Evolutionary conservation across 768 basidiomycete genomes (phyloP).

Genomic region (Rhodosporidiobolus sp.): DNA sequence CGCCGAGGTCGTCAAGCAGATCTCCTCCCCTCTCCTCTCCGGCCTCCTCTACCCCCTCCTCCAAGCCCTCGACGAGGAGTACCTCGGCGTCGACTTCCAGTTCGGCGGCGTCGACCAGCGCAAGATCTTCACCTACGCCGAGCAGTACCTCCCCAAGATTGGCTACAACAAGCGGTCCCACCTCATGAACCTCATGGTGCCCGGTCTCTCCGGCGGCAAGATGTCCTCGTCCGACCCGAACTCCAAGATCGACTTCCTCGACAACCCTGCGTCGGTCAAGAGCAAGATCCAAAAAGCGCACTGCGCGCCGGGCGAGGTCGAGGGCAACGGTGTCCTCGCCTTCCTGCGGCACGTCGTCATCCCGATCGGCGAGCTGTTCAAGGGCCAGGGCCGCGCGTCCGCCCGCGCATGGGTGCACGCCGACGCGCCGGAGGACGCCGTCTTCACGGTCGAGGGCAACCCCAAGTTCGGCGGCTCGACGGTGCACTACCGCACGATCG

Average conservation of each 20-base stretch:
- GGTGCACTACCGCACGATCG: slow-evolving; percentile 67
- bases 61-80: slow-evolving; percentile 96
- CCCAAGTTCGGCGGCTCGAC: slow-evolving; percentile 61
- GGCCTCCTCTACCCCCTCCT: slow-evolving; percentile 92
- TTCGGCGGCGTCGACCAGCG: slow-evolving; percentile 96
- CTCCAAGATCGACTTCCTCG: slow-evolving; percentile 97
- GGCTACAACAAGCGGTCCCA: slow-evolving; percentile 94
- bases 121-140: slow-evolving; percentile 98
- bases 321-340: slow-evolving; percentile 66
- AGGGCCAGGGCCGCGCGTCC: slow-evolving; percentile 15
- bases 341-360: slow-evolving; percentile 53
- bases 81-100: slow-evolving; percentile 92
- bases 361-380: slow-evolving; percentile 50
- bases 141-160: slow-evolving; percentile 86
- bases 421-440: slow-evolving; percentile 69
- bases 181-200: slow-evolving; percentile 95
- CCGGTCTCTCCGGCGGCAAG: slow-evolving; percentile 60
- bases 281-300: slow-evolving; percentile 89
- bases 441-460: slow-evolving; percentile 74
- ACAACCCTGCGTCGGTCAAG: slow-evolving; percentile 73
- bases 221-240: slow-evolving; percentile 98
- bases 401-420: slow-evolving; percentile 32
- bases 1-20: slow-evolving; percentile 97
- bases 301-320: slow-evolving; percentile 85
- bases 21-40: slow-evolving; percentile 67